Evolutionary conservation across 306 rosid species (phyloP), one percentile per base, ranked within the genome.

Genomic region (Vicia villosa): DNA sequence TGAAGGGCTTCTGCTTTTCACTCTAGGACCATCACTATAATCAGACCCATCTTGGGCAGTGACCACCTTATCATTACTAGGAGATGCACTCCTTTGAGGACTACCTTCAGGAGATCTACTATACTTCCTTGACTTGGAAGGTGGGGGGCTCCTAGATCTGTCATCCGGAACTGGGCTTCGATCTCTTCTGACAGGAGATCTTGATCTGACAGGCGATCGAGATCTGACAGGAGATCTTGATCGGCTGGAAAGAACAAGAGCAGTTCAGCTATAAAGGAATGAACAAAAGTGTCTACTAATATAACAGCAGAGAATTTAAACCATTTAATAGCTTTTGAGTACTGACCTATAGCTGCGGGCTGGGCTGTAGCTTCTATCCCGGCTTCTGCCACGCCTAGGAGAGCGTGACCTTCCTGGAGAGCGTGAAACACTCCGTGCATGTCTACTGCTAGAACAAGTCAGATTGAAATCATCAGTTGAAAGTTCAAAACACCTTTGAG

Each of bases 361-460:
- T 57, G 84, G 79, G 70, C 88, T 90, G 80, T 84, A 88, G 76
- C 96, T 90, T 30, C 84, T 76, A 52, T 88, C 87, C 0, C 85
- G 82, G 84, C 91, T 86, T 73, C 94, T 82, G 11, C 83, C 91
- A 43, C 77, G 91, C 43, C 82, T 86, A 36, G 96, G 94, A 47
- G 90, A 83, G 14, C 79, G 61, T 24, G 61, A 55, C 2, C 89
- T 77, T 8, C 34, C 69, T 0, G 92, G 92, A 3, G 92, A 83
- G 13, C 80, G 80, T 14, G 96, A 89, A 45, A 59, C 74, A 64
- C 93, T 85, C 10, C 83, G 45, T 36, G 63, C 87, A 50, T 76
- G 87, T 56, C 91, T 74, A 57, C 78, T 50, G 61, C 12, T 38
- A 4, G 24, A 65, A 66, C 26, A 77, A 63, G 49, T 42, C 21